A percentile compares a stretch with the other conserved stretches of the same genome.
These are phyloP conservation scores for Physcomitrellopsis africana DNA, from an alignment of 225 moss, liverwort and hornwort species.

Conservation along the genomic window DNA sequence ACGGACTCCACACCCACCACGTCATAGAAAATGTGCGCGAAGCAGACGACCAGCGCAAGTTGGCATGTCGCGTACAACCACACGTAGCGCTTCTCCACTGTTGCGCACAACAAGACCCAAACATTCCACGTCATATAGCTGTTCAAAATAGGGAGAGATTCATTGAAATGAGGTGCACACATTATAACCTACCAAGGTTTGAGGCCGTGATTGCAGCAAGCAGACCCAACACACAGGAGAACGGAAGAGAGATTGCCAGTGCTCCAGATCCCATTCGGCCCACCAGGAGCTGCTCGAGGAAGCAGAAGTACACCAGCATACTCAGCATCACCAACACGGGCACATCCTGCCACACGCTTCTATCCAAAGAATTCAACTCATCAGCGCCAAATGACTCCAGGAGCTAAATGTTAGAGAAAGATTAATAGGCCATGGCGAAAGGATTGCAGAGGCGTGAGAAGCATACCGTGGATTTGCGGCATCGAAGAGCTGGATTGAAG, in stretches of 20 bases:
- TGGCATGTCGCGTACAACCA: constrained; percentile 56
- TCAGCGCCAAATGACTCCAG: not conserved
- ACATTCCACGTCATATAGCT: too few relatives aligned
- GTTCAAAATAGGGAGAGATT: too few relatives aligned
- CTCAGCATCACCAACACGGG: constrained; percentile 64
- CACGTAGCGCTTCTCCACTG: constrained; percentile 47
- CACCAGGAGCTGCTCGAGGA: constrained; percentile 64
- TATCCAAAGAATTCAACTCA: not conserved
- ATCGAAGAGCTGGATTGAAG: not conserved
- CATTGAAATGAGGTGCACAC: not conserved
- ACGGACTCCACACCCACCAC: constrained; percentile 54
- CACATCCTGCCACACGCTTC: constrained; percentile 56
- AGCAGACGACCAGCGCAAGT: constrained; percentile 46
- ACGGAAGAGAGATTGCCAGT: constrained; percentile 52
- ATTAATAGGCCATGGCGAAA: not conserved
- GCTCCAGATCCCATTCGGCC: constrained; percentile 46
- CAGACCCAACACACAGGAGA: constrained; percentile 51
- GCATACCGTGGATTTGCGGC: constrained; percentile 24
- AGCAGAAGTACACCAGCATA: constrained; percentile 70
- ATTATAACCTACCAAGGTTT: constrained; percentile 38
- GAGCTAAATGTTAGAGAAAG: not conserved
- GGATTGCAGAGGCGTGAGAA: too few relatives aligned
- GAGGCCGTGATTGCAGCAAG: constrained; percentile 50
- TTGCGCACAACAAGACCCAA: constrained; percentile 8
- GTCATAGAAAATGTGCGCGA: constrained; percentile 50